Conservation (phyloP, 176 grass and related monocot species). For the Puccinellia tenuiflora region DNA sequence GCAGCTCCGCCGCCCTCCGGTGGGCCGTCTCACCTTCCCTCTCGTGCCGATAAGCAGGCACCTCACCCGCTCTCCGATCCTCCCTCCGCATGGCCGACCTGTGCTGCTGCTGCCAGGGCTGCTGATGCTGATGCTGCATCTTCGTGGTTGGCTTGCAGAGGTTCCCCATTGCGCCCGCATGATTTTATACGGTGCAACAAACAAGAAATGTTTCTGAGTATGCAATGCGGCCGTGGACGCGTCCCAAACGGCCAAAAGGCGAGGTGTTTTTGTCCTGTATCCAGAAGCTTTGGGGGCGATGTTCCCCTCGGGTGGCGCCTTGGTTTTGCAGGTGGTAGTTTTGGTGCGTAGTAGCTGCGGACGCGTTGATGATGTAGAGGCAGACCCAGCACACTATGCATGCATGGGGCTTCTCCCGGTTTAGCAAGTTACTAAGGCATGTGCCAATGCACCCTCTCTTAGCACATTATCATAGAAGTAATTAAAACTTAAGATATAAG, state of each 20-base stretch:
- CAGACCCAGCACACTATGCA: too few relatives aligned
- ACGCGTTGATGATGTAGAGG: conserved; percentile 26
- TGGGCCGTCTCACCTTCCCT: not conserved
- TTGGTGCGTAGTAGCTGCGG: conserved; percentile 22
- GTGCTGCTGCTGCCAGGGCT: conserved; percentile 11
- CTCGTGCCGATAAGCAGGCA: not conserved
- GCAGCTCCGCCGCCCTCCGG: not conserved
- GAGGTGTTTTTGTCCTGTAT: not conserved
- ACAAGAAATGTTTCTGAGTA: conserved; percentile 42
- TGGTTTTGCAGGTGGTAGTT: conserved; percentile 30
- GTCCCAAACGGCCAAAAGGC: not conserved
- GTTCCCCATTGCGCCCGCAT: not conserved
- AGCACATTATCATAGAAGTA: too few relatives aligned
- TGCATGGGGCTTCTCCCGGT: too few relatives aligned
- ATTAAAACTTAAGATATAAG: too few relatives aligned
- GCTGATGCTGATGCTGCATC: conserved; percentile 7
- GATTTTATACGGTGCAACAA: conserved; percentile 19
- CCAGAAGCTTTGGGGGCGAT: conserved; percentile 35
- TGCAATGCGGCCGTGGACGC: not conserved
- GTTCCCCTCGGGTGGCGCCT: conserved; percentile 25
- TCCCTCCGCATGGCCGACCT: not conserved
- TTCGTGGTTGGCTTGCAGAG: not conserved
- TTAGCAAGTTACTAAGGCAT: too few relatives aligned
- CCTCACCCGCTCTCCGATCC: not conserved
- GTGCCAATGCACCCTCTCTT: too few relatives aligned